phyloP scores from a whole-genome alignment of 108 stramenopile genomes.

The Cyclotella baltica region DNA sequence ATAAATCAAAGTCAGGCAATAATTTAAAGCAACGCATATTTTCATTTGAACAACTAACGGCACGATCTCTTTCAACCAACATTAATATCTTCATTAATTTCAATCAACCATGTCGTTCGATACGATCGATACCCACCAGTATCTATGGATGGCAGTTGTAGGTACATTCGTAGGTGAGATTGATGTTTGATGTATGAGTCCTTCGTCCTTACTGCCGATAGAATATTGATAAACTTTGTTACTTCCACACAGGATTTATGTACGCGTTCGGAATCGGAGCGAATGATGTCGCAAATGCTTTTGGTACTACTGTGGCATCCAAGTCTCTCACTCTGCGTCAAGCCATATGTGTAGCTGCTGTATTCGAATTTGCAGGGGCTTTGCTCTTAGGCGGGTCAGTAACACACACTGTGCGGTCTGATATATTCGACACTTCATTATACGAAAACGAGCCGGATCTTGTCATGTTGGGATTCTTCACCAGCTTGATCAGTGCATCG shows the following conservation, averaged over 20 bases:
- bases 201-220: neutral
- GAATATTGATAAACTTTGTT: neutral
- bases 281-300: constrained; percentile 85
- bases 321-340: constrained; percentile 74
- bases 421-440: constrained; percentile 56
- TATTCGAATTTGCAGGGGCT: constrained; percentile 76
- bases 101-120: neutral
- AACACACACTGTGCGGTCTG: constrained; percentile 63
- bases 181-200: neutral
- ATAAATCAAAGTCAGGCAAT: too few relatives aligned
- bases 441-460: constrained; percentile 61
- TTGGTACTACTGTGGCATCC: constrained; percentile 76
- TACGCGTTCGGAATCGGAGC: constrained; percentile 69
- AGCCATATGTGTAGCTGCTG: constrained; percentile 65
- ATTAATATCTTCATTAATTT: neutral
- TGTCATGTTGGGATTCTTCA: constrained; percentile 72
- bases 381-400: constrained; percentile 71
- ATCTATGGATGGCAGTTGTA: too few relatives aligned
- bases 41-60: neutral
- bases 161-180: neutral
- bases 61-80: neutral
- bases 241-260: constrained; percentile 55
- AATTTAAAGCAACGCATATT: neutral
- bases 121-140: neutral
- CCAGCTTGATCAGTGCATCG: constrained; percentile 57